phyloP scores from a whole-genome alignment of 768 basidiomycete species.

The Termitomyces eurrhizus region DNA sequence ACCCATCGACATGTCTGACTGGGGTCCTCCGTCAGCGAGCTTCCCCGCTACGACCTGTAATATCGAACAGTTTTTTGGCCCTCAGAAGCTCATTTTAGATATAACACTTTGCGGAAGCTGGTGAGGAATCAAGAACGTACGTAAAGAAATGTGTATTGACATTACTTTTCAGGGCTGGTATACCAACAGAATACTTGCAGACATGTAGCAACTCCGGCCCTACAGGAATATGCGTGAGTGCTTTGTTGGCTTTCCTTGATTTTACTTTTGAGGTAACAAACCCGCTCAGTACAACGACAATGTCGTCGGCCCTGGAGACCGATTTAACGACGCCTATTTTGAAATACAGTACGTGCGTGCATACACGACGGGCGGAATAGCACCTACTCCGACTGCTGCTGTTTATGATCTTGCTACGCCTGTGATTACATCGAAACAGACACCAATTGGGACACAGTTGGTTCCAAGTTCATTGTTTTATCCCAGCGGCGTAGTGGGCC shows the following conservation, averaged over 20 bases:
- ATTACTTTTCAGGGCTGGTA: constrained; percentile 36
- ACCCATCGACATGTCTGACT: constrained; percentile 32
- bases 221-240: constrained; percentile 31
- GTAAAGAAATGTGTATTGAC: not conserved
- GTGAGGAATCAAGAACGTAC: constrained; percentile 17
- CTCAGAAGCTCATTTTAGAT: constrained; percentile 47
- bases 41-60: constrained; percentile 37
- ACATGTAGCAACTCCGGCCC: constrained; percentile 32
- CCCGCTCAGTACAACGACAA: constrained; percentile 43
- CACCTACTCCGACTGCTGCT: constrained; percentile 23
- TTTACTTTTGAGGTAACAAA: constrained; percentile 1
- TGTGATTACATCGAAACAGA: not conserved
- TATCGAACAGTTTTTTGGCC: constrained; percentile 36
- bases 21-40: constrained; percentile 40
- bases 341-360: constrained; percentile 61
- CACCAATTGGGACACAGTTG: constrained; percentile 15
- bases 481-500: not conserved
- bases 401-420: constrained; percentile 12
- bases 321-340: constrained; percentile 51
- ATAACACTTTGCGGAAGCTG: constrained; percentile 52
- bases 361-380: constrained; percentile 27
- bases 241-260: not conserved
- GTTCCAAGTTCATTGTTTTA: constrained; percentile 19
- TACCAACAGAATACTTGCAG: constrained; percentile 32
- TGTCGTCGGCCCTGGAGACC: constrained; percentile 39